Evolutionary conservation across 805 yeast species (phyloP), one percentile per base, ranked within the genome.

Genomic region (Clavispora vitiphila): DNA sequence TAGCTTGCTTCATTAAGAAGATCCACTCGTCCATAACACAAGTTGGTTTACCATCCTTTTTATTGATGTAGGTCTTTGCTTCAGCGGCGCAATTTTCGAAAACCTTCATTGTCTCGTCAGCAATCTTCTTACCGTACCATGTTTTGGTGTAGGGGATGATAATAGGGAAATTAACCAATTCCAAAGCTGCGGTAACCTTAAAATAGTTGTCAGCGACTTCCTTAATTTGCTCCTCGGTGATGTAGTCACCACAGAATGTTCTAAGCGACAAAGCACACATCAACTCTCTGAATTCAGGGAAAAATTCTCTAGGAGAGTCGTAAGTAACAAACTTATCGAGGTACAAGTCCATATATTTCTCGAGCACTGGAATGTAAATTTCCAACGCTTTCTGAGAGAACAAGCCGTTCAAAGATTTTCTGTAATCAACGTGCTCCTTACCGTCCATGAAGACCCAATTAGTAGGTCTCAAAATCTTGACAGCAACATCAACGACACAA

Each of bases 391-490:
- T 73, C 49, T 80, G 80, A 12, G 96, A 83, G 68, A 93, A 93
- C 44, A 93, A 72, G 6, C 95, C 95, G 61, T 93, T 91, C 60
- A 93, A 72, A 11, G 93, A 81, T 62, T 81, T 81, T 67, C 99
- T 82, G 69, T 91, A 93, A 65, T 93, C 99, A 44, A 81, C 80
- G 57, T 93, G 99, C 25, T 82, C 95, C 68, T 89, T 89, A 54
- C 99, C 99, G 59, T 93, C 99, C 57, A 89, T 68, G 64, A 93
- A 93, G 27, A 93, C 99, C 99, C 99, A 93, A 72, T 91, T 93
- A 35, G 91, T 75, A 36, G 98, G 97, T 66, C 98, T 81, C 57
- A 93, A 72, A 51, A 93, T 87, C 67, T 93, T 93, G 49, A 82
- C 75, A 16, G 99, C 99, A 41, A 89, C 98, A 61, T 93, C 99